Conservation (phyloP, 345 rosid genomes). For the Rubroshorea leprosula region DNA sequence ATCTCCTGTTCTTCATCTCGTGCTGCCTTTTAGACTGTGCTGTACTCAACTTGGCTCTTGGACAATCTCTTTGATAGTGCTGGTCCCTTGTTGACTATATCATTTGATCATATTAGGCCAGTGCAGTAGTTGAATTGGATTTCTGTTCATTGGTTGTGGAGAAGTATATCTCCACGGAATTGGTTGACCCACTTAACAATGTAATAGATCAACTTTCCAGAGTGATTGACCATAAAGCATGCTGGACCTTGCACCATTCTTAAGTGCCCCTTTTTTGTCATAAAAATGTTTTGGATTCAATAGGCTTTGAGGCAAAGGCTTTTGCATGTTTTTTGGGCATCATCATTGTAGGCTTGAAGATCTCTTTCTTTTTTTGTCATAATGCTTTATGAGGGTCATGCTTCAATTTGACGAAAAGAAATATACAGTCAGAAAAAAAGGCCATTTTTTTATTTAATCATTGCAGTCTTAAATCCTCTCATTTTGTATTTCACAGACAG, state of each 20-base stretch:
- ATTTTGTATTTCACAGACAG: constrained; percentile 23
- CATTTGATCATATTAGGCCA: background rate
- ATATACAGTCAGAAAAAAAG: background rate
- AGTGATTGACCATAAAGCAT: background rate
- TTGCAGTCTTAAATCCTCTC: background rate
- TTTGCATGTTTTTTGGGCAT: background rate
- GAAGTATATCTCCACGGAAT: background rate
- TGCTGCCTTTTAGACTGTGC: background rate
- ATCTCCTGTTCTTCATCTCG: background rate
- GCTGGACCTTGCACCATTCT: no score
- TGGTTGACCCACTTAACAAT: no score
- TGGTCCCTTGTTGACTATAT: background rate
- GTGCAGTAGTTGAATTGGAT: background rate
- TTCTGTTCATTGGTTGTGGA: background rate
- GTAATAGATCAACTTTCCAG: background rate
- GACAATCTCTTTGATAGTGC: background rate
- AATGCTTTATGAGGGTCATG: background rate
- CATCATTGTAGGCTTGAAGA: background rate
- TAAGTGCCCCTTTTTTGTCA: background rate
- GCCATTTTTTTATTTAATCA: background rate
- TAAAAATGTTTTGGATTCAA: background rate
- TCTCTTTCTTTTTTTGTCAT: background rate
- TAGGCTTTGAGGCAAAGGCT: no score
- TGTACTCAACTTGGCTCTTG: background rate
- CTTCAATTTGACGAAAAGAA: background rate